Evolutionary conservation across 2,329 filamentous ascomycete genomes (phyloP).

Genomic region (Alternaria novae-zelandiae): DNA sequence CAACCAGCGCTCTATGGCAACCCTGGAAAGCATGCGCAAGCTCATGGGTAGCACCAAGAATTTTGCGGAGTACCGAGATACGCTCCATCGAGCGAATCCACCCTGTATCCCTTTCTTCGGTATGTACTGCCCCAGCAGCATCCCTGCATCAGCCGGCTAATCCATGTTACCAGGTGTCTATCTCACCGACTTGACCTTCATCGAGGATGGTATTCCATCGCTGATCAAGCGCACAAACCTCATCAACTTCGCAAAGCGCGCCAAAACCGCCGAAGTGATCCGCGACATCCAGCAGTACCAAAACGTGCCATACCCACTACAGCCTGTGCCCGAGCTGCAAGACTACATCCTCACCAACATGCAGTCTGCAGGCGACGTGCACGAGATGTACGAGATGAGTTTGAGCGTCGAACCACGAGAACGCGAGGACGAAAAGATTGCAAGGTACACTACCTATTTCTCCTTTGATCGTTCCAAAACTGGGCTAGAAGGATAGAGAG

Average conservation of each 20-base stretch:
- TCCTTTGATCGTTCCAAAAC: slow-evolving; percentile 9
- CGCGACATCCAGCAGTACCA: slow-evolving; percentile 99
- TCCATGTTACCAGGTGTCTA: slow-evolving; percentile 73
- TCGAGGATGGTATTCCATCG: slow-evolving; percentile 96
- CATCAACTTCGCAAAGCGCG: slow-evolving; percentile 98
- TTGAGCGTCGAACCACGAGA: slow-evolving; percentile 91
- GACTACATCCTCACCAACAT: slow-evolving; percentile 98
- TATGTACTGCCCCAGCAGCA: slow-evolving; percentile 51
- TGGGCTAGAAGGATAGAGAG: slow-evolving; percentile 1
- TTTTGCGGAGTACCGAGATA: slow-evolving; percentile 94
- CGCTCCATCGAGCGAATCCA: slow-evolving; percentile 88
- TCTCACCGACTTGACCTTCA: slow-evolving; percentile 95
- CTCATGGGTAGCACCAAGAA: slow-evolving; percentile 98
- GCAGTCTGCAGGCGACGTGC: slow-evolving; percentile 92
- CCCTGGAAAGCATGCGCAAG: slow-evolving; percentile 88
- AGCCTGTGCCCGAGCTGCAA: slow-evolving; percentile 88
- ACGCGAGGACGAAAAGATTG: slow-evolving; percentile 98
- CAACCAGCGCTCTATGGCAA: slow-evolving; percentile 78
- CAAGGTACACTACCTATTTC: slow-evolving; percentile 69
- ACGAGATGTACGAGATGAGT: slow-evolving; percentile 99
- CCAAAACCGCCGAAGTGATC: slow-evolving; percentile 97
- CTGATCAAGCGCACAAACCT: slow-evolving; percentile 95
- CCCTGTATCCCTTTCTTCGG: slow-evolving; percentile 99
- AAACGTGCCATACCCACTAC: slow-evolving; percentile 92
- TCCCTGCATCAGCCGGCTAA: background rate